Percentiles rank a stretch among this genome's conserved stretches.
Evolutionary conservation across 2,329 filamentous ascomycete species (phyloP).

Genomic region (Colletotrichum limetticola): DNA sequence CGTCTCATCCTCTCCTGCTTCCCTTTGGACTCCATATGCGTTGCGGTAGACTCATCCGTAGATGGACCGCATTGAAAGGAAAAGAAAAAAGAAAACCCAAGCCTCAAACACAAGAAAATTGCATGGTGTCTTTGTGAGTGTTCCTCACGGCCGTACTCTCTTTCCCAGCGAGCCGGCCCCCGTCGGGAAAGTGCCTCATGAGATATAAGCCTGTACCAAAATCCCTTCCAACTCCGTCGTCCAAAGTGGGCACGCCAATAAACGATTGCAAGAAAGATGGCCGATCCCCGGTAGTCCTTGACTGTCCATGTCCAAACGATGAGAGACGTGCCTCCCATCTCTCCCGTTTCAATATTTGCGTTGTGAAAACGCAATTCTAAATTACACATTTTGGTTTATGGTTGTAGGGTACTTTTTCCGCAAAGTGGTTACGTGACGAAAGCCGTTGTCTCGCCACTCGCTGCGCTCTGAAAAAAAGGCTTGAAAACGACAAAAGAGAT

Average conservation of each 20-base stretch:
- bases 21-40: constrained; percentile 28
- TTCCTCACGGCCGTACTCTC: not conserved
- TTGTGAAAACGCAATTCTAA: constrained; percentile 34
- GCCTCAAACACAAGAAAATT: not conserved
- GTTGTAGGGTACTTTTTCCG: constrained; percentile 36
- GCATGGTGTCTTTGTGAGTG: constrained; percentile 5
- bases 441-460: constrained; percentile 23
- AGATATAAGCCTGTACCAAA: constrained; percentile 17
- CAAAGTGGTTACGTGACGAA: constrained; percentile 18
- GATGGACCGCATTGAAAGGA: constrained; percentile 14
- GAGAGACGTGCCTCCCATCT: not conserved
- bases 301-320: constrained; percentile 27
- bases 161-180: constrained; percentile 15
- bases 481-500: constrained; percentile 36
- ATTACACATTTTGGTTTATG: constrained; percentile 50
- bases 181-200: constrained; percentile 7
- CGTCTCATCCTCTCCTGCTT: constrained; percentile 15
- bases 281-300: constrained; percentile 22
- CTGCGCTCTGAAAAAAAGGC: constrained; percentile 31
- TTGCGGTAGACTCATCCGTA: constrained; percentile 27
- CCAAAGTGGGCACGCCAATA: not conserved
- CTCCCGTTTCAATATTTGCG: constrained; percentile 28
- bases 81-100: constrained; percentile 4
- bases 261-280: constrained; percentile 21
- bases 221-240: constrained; percentile 24